Conservation (phyloP, 2,329 filamentous ascomycete genomes). For the Trichoderma breve region DNA sequence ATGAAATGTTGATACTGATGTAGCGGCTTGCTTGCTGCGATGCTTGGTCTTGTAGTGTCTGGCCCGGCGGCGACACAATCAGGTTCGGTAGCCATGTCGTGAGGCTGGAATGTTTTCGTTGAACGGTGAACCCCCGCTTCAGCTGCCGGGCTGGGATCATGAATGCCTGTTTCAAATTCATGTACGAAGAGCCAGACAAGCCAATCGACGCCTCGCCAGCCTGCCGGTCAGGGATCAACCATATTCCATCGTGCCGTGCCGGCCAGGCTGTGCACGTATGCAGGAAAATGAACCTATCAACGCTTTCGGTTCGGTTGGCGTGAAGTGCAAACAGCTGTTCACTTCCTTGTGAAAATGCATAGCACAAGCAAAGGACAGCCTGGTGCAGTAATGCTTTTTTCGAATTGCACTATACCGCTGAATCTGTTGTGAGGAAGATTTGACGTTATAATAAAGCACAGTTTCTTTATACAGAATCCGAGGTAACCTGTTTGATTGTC, state of each 20-base stretch:
- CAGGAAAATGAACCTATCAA: neutral
- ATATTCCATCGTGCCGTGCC: neutral
- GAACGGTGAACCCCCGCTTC: neutral
- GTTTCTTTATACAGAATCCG: neutral
- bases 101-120: neutral
- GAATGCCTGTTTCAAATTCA: neutral
- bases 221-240: neutral
- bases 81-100: neutral
- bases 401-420: neutral
- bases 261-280: neutral
- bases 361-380: neutral
- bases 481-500: neutral
- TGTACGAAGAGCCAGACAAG: neutral
- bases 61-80: neutral
- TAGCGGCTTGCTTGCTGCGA: neutral
- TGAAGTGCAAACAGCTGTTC: neutral
- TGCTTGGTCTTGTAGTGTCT: neutral
- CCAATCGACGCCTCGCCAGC: neutral
- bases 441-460: neutral
- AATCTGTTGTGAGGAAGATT: neutral
- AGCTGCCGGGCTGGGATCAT: neutral
- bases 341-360: neutral
- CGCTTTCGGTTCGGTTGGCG: neutral
- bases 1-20: conserved; percentile 10
- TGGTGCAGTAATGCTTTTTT: neutral